Conservation (phyloP, 1,139 yeast genomes). For the Candida buenavistaensis region DNA sequence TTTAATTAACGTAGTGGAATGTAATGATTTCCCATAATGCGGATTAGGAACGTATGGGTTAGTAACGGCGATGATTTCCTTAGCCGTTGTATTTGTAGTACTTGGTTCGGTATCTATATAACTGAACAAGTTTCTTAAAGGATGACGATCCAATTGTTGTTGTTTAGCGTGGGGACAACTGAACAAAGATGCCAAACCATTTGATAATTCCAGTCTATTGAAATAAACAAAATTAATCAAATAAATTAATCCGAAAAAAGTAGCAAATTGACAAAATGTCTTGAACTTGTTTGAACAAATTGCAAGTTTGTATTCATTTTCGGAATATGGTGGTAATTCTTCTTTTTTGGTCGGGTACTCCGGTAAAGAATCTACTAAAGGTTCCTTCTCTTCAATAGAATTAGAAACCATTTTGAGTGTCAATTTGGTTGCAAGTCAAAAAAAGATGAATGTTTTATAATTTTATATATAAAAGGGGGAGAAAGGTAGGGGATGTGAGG, state of each 20-base stretch:
- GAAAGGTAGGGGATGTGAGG: no score
- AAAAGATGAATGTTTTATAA: neutral
- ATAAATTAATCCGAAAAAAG: slow-evolving; percentile 1
- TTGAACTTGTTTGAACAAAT: slow-evolving; percentile 1
- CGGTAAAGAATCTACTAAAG: neutral
- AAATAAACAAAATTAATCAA: slow-evolving; percentile 1
- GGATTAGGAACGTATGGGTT: slow-evolving; percentile 30
- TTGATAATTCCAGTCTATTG: neutral
- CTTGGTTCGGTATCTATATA: slow-evolving; percentile 4
- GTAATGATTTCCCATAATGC: slow-evolving; percentile 31
- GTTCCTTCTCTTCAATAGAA: slow-evolving; percentile 2
- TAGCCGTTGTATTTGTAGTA: slow-evolving; percentile 6
- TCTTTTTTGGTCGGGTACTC: neutral
- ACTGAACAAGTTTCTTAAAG: slow-evolving; percentile 10
- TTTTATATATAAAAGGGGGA: neutral
- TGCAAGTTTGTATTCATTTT: slow-evolving; percentile 2
- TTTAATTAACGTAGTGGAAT: slow-evolving; percentile 25
- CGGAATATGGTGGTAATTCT: slow-evolving; percentile 5
- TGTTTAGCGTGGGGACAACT: no score
- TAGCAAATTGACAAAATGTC: neutral
- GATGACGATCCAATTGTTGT: no score
- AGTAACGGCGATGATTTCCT: slow-evolving; percentile 26
- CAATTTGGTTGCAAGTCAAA: no score
- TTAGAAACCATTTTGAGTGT: no score
- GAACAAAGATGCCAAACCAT: slow-evolving; percentile 1